These are phyloP conservation scores for Albizia julibrissin DNA, from an alignment of 306 rosid genomes.

Conservation along the genomic window DNA sequence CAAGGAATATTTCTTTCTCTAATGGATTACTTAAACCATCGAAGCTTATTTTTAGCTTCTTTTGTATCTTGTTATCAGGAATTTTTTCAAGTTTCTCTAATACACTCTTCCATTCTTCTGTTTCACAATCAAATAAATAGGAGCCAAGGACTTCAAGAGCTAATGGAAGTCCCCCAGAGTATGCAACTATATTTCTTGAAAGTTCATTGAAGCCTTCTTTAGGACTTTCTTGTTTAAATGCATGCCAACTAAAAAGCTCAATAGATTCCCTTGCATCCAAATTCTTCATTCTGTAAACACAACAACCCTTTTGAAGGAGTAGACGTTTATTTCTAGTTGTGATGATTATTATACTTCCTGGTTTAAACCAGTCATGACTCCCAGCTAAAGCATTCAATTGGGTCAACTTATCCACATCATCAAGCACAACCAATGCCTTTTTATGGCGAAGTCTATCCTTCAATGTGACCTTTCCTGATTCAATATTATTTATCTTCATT, in stretches of 20 bases:
- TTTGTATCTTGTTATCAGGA: neutral
- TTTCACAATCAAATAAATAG: neutral
- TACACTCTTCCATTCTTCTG: neutral
- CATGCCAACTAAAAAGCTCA: neutral
- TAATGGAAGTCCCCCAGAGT: neutral
- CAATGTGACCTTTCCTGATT: neutral
- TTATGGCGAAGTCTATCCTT: neutral
- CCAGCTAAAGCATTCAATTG: neutral
- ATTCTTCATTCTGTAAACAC: too few species aligned
- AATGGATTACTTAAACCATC: neutral
- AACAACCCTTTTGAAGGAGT: neutral
- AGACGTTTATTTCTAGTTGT: neutral
- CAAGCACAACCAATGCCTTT: neutral
- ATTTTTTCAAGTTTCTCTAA: neutral
- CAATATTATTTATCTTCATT: neutral
- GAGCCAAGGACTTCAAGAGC: neutral
- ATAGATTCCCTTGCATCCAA: neutral
- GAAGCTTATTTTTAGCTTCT: neutral
- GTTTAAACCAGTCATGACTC: neutral
- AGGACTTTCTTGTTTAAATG: neutral
- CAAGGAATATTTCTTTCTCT: neutral
- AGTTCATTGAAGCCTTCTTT: neutral
- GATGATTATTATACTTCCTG: neutral
- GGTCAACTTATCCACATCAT: neutral
- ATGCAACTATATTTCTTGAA: neutral